Evolutionary conservation across 208 protist genomes (phyloP), one percentile per base, ranked within the genome.

Genomic region (Leishmania gerbilli): DNA sequence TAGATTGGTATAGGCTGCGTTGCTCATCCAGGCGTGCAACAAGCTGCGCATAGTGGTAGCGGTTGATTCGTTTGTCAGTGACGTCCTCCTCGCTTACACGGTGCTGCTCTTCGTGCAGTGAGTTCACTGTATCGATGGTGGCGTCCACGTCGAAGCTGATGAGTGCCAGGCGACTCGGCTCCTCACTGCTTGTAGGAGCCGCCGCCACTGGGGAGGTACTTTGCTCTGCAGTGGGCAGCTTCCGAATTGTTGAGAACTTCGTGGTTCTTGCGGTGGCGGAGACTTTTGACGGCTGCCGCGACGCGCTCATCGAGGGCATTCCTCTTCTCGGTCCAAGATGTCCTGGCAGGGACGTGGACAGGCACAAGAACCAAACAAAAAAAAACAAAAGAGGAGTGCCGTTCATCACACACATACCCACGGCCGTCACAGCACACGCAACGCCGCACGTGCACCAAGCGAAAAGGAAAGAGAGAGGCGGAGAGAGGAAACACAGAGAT

Each of bases 1-100:
- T 79, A 21, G 93, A 96, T 74, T 90, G 85, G 81, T 89, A 95
- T 40, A 91, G 74, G 7, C 75, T 68, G n/a, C 88, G 88, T 34
- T 92, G 84, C 27, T 84, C 81, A 34, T 65, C 84, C 27, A 96
- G 80, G 17, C 85, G 83, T 8, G 85, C 47, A 4, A 97, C 85
- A 3, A 95, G 67, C 79, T 93, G 89, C 37, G 91, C 92, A 80
- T 97, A 97, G 75, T 88, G 90, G 77, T 95, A 88, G 3, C 90
- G 90, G 45, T 88, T 78, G 58, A 97, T 87, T 51, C 89, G 88
- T 17, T 27, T 75, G 55, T 94, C 87, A 11, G 88, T 87, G 47
- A 88, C 88, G 58, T 87, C 82, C 31, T 91, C 84, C 34, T 87
- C 82, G 11, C 80, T 80, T 19, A 74, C 81, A 40, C 82, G 74